These are phyloP conservation scores for Pleoardoris graminearum DNA, from an alignment of 2,329 filamentous ascomycete species.

Conservation along the genomic window DNA sequence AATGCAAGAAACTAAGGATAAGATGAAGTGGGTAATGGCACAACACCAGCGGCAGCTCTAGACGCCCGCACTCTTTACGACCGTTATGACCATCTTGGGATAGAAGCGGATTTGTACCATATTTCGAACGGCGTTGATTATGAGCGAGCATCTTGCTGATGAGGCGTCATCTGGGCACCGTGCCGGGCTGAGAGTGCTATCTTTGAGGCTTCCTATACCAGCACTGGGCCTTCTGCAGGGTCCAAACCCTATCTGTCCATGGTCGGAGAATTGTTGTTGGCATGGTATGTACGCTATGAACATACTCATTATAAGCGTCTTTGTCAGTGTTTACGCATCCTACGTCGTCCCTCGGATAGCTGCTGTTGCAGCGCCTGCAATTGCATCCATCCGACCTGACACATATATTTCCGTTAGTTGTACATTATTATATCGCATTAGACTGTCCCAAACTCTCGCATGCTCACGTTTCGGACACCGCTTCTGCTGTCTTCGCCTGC, in stretches of 20 bases:
- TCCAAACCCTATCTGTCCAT: not conserved
- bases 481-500: no score
- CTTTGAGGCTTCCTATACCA: not conserved
- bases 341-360: not conserved
- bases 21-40: conserved; percentile 71
- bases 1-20: conserved; percentile 60
- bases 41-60: conserved; percentile 31
- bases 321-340: not conserved
- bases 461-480: no score
- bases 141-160: conserved; percentile 9
- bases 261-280: not conserved
- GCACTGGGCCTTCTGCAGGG: not conserved
- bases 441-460: no score
- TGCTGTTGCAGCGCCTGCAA: not conserved
- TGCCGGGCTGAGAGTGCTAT: conserved; percentile 2
- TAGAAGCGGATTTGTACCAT: conserved; percentile 13
- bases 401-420: no score
- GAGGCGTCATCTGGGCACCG: conserved; percentile 9
- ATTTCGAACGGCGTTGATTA: conserved; percentile 9
- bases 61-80: conserved; percentile 7
- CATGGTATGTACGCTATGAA: not conserved
- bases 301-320: not conserved
- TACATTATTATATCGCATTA: no score
- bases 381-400: no score
- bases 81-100: conserved; percentile 11